Conservation (phyloP, 2,329 filamentous ascomycete species). For the Orbilia javanica region DNA sequence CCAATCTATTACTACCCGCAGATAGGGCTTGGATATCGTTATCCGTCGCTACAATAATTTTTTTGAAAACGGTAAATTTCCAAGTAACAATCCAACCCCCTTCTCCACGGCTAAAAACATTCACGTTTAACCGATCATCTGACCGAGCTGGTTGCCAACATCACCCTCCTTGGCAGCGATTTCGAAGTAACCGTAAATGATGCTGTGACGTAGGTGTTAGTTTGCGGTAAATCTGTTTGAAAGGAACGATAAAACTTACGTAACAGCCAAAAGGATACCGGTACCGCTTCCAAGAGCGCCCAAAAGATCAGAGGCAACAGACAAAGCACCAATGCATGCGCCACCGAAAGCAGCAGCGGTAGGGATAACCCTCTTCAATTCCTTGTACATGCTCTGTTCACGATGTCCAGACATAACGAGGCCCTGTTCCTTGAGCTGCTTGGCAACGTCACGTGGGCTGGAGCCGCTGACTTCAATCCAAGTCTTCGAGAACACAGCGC, state of each 20-base stretch:
- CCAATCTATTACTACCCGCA: not conserved
- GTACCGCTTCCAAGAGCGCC: slow-evolving; percentile 96
- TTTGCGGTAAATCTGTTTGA: slow-evolving; percentile 63
- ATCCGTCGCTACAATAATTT: not conserved
- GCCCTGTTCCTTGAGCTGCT: slow-evolving; percentile 99
- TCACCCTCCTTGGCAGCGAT: slow-evolving; percentile 99
- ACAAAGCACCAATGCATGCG: slow-evolving; percentile 97
- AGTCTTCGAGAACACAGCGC: slow-evolving; percentile 99
- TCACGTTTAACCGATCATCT: slow-evolving; percentile 61
- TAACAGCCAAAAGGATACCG: slow-evolving; percentile 97
- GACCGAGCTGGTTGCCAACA: slow-evolving; percentile 75
- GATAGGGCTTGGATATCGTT: not conserved
- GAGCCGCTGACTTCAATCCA: slow-evolving; percentile 99
- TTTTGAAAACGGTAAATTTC: slow-evolving; percentile 7
- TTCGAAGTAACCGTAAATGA: slow-evolving; percentile 99
- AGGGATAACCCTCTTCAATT: slow-evolving; percentile 98
- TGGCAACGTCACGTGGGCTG: slow-evolving; percentile 96
- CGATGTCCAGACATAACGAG: slow-evolving; percentile 99
- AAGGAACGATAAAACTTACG: slow-evolving; percentile 74
- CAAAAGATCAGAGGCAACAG: slow-evolving; percentile 93
- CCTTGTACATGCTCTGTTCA: slow-evolving; percentile 99
- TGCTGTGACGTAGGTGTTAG: slow-evolving; percentile 71
- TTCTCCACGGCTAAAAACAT: not conserved
- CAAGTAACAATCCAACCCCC: slow-evolving; percentile 5
- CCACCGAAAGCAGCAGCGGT: slow-evolving; percentile 98